Evolutionary conservation across 495 filamentous ascomycete genomes (phyloP).

Genomic region (Cercophora sp.): DNA sequence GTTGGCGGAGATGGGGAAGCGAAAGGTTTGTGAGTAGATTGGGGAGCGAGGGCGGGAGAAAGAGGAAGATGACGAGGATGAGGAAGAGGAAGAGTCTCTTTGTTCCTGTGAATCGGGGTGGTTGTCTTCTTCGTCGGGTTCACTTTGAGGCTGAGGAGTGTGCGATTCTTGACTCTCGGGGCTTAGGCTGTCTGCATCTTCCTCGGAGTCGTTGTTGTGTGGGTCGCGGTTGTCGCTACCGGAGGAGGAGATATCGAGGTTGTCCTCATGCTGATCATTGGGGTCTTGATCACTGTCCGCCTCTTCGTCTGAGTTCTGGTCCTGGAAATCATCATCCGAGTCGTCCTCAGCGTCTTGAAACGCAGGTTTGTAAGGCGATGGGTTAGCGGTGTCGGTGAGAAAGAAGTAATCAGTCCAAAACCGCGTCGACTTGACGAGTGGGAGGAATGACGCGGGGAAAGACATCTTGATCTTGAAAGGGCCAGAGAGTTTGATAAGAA

Average conservation of each 20-base stretch:
- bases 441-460: background rate
- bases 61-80: background rate
- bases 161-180: background rate
- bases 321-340: background rate
- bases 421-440: background rate
- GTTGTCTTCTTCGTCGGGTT: background rate
- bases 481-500: too few species aligned
- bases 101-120: background rate
- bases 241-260: background rate
- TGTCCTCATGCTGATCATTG: background rate
- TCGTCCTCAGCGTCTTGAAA: background rate
- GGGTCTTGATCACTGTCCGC: background rate
- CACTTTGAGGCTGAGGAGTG: background rate
- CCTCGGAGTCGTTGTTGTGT: background rate
- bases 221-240: background rate
- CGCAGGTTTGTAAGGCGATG: background rate
- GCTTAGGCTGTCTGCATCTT: background rate
- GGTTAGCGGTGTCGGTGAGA: background rate
- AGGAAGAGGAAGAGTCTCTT: background rate
- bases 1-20: background rate
- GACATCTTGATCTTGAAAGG: too few species aligned
- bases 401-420: constrained; percentile 5
- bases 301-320: background rate
- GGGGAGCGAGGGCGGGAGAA: background rate
- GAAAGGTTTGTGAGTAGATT: background rate